A percentile compares a stretch with the other conserved stretches of the same genome.
Conservation (phyloP, 106 monocot genomes). For the Apostasia ramifera region DNA sequence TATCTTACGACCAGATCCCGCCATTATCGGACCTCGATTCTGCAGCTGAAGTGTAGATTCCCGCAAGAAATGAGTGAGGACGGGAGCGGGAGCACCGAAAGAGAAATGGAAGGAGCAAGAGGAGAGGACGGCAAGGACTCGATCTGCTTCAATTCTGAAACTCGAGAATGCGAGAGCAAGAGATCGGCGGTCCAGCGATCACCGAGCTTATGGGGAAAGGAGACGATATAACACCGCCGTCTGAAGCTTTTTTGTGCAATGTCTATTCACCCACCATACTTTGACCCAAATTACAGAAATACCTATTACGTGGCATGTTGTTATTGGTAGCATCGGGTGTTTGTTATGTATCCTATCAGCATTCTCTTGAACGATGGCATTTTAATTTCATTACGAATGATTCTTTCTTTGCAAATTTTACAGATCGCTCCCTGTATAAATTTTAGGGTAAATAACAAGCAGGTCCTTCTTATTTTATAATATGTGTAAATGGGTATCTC, state of each 20-base stretch:
- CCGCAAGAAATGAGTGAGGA: not conserved
- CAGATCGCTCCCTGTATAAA: no score
- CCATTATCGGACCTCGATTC: slow-evolving; percentile 17
- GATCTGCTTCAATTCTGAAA: slow-evolving; percentile 4
- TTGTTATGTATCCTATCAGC: no score
- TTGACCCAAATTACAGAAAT: no score
- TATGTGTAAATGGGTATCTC: no score
- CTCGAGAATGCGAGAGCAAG: not conserved
- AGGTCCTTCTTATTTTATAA: no score
- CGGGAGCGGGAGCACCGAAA: not conserved
- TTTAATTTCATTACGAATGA: no score
- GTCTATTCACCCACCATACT: not conserved
- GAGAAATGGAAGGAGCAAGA: not conserved
- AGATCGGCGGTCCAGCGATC: slow-evolving; percentile 29
- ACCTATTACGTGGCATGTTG: no score
- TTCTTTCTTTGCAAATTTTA: no score
- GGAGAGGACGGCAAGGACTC: slow-evolving; percentile 7
- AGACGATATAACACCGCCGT: slow-evolving; percentile 17
- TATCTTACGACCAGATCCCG: slow-evolving; percentile 1
- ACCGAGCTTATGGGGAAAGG: slow-evolving; percentile 40
- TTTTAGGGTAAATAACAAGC: no score
- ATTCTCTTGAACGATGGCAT: no score
- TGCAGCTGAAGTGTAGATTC: no score
- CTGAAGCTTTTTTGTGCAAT: slow-evolving; percentile 4
- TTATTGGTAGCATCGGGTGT: no score